Base-by-base conservation (phyloP, 1,139 yeast genomes). In the Sugiyamaella paludigena region DNA sequence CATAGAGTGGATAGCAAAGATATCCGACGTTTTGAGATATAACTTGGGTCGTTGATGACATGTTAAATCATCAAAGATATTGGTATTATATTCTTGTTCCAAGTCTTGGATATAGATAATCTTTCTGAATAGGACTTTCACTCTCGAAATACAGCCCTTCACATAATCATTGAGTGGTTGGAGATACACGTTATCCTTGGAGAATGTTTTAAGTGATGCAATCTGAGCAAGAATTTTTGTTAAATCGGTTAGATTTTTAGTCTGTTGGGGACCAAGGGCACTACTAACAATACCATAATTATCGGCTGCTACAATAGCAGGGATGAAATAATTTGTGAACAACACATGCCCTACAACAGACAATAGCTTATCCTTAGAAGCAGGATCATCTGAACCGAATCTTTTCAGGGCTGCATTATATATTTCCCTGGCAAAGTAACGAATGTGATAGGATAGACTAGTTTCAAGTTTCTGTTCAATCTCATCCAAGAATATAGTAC, bases 121-220 rank as follows among this genome's bases (percentile, higher is more conserved):
- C 32, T 71, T 66, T 37, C 62, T 64, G 43, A 84, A 69, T 7
- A 81, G 65, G 1, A 67, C 62, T 39, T 75, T 69, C 48, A 80
- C 73, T 8, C 73, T 67, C 4, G 74, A 80, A n/a, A 71, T 67
- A 1, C 81, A 74, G 9, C 77, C 69, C 37, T 70, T 70, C 41
- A 88, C 75, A 59, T 80, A 86, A 43, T 85, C 92, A 63, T 87
- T 87, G 62, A 88, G 73, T 1, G 96, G 95, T 60, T 85, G 89
- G 59, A 87, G 69, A 64, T 80, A 88, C 47, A 84, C 79, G 57
- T 85, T 84, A 42, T 77, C 80, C 1, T 64, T 54, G 1, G 75
- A 73, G 67, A 88, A 88, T 2, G 85, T 79, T 53, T 77, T 76
- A 78, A 87, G 78, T 1, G 81, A 67, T 32, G 85, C 82, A 31